Percentiles rank a stretch among this genome's conserved stretches.
Conservation (phyloP, 2,329 filamentous ascomycete species). For the Colletotrichum spaethianum region DNA sequence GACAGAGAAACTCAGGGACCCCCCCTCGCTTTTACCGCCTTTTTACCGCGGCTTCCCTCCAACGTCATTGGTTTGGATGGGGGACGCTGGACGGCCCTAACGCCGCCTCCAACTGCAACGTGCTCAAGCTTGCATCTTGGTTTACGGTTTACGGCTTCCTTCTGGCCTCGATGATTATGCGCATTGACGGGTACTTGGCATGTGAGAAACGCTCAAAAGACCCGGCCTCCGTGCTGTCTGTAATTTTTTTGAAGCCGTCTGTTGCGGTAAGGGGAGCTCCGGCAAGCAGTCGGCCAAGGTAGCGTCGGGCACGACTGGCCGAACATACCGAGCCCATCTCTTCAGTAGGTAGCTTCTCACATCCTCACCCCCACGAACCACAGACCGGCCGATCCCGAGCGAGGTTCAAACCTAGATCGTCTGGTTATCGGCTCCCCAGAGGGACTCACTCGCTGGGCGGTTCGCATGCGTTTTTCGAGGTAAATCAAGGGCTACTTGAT, state of each 20-base stretch:
- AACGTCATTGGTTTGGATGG: slow-evolving; percentile 22
- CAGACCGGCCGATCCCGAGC: slow-evolving; percentile 13
- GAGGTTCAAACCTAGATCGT: neutral
- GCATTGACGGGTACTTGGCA: slow-evolving; percentile 22
- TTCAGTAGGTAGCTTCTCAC: neutral
- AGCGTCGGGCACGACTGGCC: slow-evolving; percentile 3
- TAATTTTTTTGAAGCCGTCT: neutral
- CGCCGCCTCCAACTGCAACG: neutral
- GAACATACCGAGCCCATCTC: slow-evolving; percentile 9
- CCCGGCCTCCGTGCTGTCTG: slow-evolving; percentile 4
- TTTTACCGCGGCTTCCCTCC: slow-evolving; percentile 24
- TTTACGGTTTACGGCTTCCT: neutral
- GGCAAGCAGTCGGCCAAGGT: slow-evolving; percentile 13
- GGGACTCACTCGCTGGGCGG: neutral
- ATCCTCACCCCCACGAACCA: neutral
- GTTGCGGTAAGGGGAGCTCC: neutral
- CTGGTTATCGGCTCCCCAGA: slow-evolving; percentile 13
- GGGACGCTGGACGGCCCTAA: slow-evolving; percentile 20
- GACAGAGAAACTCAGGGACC: slow-evolving; percentile 16
- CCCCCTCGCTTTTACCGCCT: slow-evolving; percentile 37
- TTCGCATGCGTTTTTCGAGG: neutral
- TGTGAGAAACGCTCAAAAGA: slow-evolving; percentile 18
- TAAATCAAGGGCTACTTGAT: neutral
- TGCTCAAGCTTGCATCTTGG: neutral
- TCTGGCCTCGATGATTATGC: slow-evolving; percentile 4